Conservation (phyloP, 2,329 filamentous ascomycete genomes). For the Nigrospora osmanthi region DNA sequence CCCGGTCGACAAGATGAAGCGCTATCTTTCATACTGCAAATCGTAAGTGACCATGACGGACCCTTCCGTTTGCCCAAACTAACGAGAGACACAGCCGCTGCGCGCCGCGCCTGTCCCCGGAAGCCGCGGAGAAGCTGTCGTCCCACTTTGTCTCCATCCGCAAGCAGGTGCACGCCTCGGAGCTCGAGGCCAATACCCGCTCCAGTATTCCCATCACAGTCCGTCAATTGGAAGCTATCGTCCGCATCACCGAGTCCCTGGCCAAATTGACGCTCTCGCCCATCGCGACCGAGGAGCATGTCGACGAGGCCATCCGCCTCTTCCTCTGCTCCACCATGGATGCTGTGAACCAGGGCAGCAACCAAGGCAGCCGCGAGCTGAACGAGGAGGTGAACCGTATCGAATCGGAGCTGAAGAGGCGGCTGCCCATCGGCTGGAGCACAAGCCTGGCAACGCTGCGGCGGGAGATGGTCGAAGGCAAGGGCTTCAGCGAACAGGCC, state of each 20-base stretch:
- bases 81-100: slow-evolving; percentile 57
- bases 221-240: slow-evolving; percentile 92
- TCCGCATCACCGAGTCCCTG: slow-evolving; percentile 92
- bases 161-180: slow-evolving; percentile 84
- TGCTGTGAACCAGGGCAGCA: slow-evolving; percentile 83
- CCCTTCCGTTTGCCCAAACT: slow-evolving; percentile 11
- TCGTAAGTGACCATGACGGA: slow-evolving; percentile 52
- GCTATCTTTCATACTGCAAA: slow-evolving; percentile 96
- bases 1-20: slow-evolving; percentile 91
- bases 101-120: slow-evolving; percentile 80
- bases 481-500: slow-evolving; percentile 81
- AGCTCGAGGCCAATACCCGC: slow-evolving; percentile 81
- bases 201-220: slow-evolving; percentile 97
- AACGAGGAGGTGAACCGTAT: slow-evolving; percentile 84
- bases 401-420: slow-evolving; percentile 79
- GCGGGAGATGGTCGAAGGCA: slow-evolving; percentile 85
- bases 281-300: slow-evolving; percentile 81
- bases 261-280: slow-evolving; percentile 85
- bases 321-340: slow-evolving; percentile 98
- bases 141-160: slow-evolving; percentile 97
- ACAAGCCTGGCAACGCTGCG: slow-evolving; percentile 81
- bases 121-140: slow-evolving; percentile 91
- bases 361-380: slow-evolving; percentile 76
- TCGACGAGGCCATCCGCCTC: slow-evolving; percentile 93
- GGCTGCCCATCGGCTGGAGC: slow-evolving; percentile 91